phyloP scores from a whole-genome alignment of 768 basidiomycete species.

The Russula foetens region DNA sequence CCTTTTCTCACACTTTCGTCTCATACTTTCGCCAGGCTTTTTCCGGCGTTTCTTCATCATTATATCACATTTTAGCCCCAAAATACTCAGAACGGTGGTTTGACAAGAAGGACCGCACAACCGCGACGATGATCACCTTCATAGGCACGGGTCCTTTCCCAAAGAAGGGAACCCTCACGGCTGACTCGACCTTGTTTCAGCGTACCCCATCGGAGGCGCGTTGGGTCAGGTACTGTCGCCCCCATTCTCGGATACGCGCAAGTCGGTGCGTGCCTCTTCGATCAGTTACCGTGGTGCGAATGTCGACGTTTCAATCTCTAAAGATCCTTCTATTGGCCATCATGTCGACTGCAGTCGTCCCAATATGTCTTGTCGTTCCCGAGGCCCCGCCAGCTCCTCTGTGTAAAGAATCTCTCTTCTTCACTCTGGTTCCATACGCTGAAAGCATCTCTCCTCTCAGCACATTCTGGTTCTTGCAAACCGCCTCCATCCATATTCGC shows the following conservation, averaged over 20 bases:
- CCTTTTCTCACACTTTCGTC: background rate
- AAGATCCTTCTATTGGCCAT: conserved; percentile 73
- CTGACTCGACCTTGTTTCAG: conserved; percentile 28
- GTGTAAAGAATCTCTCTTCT: conserved; percentile 38
- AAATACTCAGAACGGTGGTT: conserved; percentile 84
- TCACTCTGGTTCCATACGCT: background rate
- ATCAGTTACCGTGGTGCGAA: background rate
- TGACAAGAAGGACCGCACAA: conserved; percentile 63
- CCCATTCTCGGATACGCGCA: conserved; percentile 37
- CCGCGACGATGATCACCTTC: conserved; percentile 57
- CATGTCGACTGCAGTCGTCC: conserved; percentile 53
- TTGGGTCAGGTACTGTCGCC: conserved; percentile 69
- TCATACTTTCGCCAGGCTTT: conserved; percentile 38
- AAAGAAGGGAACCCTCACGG: no score
- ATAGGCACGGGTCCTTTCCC: conserved; percentile 27
- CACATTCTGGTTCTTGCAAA: conserved; percentile 54
- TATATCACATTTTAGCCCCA: conserved; percentile 72
- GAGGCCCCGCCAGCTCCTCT: conserved; percentile 68
- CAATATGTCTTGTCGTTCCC: conserved; percentile 50
- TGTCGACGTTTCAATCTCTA: background rate
- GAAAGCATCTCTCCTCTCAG: conserved; percentile 28
- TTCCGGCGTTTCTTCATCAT: conserved; percentile 55
- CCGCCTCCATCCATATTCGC: conserved; percentile 43
- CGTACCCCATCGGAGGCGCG: conserved; percentile 68
- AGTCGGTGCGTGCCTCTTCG: conserved; percentile 38